Base-by-base conservation (phyloP, 129 eudicot genomes). In the Ambrosia trifida region DNA sequence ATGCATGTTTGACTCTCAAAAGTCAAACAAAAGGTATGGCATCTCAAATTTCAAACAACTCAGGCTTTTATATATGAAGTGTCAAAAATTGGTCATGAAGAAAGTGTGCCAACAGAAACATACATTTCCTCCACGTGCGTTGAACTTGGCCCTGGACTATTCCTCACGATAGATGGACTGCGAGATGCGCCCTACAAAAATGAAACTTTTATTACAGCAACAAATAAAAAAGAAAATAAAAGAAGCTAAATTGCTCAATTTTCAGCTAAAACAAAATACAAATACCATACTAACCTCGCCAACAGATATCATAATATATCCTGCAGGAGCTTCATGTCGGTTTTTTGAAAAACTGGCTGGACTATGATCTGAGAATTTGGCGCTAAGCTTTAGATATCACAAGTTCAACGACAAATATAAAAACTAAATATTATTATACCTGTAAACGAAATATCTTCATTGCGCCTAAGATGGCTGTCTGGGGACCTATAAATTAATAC, bases 391-490 rank as follows among this genome's bases (percentile, higher is more conserved):
- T 50, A 69, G 28, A 49, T 1, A 77, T 40, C 52, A 17, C 2
- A 47, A 6, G 12, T 45, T 33, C 40, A 61, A 1, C 11, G 7
- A 47, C 30, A 43, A n/a, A 12, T 33, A 18, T 13, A 11, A 47
- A 73, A 18, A 33, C 35, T 60, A 35, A 50, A 17, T 28, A 50
- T 49, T 20, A 63, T 30, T 36, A 30, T 56, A 90, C 97, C 94
- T 73, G 64, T 41, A 7, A 95, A 78, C 14, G 99, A 82, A 41
- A 95, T 95, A 38, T 95, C 99, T 19, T 90, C 97, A 2, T 49
- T 76, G 78, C 73, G 84, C 73, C 76, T 84, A 19, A 76, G 59
- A 83, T 95, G 97, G 65, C 76, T 72, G 60, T 90, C 91, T 31
- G 80, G 86, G 32, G 70, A 53, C 82, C 96, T 81, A 66, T 44